A percentile compares a stretch with the other conserved stretches of the same genome.
phyloP scores from a whole-genome alignment of 495 filamentous ascomycete genomes.

The Penicillium manginii region DNA sequence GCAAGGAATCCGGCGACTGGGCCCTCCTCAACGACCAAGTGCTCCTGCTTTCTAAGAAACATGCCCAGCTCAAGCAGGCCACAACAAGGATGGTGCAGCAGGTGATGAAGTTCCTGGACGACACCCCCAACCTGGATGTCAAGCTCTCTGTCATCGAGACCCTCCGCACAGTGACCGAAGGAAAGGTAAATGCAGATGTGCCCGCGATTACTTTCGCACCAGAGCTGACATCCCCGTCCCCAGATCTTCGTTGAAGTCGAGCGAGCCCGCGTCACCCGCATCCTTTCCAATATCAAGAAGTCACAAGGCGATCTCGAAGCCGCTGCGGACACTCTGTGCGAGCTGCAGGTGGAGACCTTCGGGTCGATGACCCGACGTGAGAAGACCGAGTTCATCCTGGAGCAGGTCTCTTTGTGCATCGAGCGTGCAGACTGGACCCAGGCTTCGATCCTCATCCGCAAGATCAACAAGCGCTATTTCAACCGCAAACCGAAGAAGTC shows the following conservation, averaged over 20 bases:
- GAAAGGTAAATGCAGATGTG: constrained; percentile 65
- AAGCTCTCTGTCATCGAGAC: constrained; percentile 95
- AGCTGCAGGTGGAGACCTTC: constrained; percentile 98
- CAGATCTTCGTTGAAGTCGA: constrained; percentile 99
- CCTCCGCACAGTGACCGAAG: constrained; percentile 93
- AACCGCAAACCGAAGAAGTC: constrained; percentile 86
- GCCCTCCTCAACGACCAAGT: constrained; percentile 93
- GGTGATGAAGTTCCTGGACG: constrained; percentile 89
- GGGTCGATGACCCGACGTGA: constrained; percentile 96
- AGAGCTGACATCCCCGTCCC: background rate
- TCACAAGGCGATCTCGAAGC: constrained; percentile 86
- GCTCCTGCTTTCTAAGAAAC: constrained; percentile 94
- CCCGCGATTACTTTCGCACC: background rate
- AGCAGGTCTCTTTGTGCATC: constrained; percentile 93
- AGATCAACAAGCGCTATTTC: constrained; percentile 95
- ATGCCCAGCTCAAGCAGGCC: constrained; percentile 98
- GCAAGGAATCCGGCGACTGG: constrained; percentile 93
- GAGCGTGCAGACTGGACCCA: constrained; percentile 96
- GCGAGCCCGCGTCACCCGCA: constrained; percentile 90
- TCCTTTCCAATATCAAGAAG: constrained; percentile 96
- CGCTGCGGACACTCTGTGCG: constrained; percentile 90
- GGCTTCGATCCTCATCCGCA: constrained; percentile 89
- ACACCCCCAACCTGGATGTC: constrained; percentile 75
- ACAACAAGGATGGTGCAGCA: constrained; percentile 98
- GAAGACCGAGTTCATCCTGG: constrained; percentile 97